These are phyloP conservation scores for Pseudopyrenochaeta lycopersici DNA, from an alignment of 2,329 filamentous ascomycete species.

Conservation along the genomic window DNA sequence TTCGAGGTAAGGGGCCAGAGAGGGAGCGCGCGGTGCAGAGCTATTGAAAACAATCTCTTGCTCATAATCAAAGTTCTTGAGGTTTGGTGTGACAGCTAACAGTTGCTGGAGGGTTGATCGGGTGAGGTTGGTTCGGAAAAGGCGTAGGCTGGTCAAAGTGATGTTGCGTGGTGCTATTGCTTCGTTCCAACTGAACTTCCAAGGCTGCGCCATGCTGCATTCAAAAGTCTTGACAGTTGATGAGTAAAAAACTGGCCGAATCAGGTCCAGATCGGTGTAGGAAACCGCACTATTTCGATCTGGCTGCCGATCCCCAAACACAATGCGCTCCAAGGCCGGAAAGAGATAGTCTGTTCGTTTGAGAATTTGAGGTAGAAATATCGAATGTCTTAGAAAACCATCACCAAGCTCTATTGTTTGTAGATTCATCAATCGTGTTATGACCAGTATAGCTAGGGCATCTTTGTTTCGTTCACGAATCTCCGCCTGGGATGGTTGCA, in stretches of 20 bases:
- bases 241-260: conserved; percentile 34
- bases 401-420: conserved; percentile 29
- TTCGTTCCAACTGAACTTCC: conserved; percentile 29
- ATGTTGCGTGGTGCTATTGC: conserved; percentile 20
- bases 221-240: conserved; percentile 26
- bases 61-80: conserved; percentile 28
- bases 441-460: conserved; percentile 27
- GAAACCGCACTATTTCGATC: conserved; percentile 20
- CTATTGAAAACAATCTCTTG: conserved; percentile 31
- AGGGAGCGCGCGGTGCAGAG: conserved; percentile 9
- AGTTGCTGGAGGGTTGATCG: conserved; percentile 27
- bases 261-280: conserved; percentile 35
- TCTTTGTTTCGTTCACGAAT: conserved; percentile 31
- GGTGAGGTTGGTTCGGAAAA: conserved; percentile 35
- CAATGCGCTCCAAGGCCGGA: conserved; percentile 24
- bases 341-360: conserved; percentile 30
- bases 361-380: conserved; percentile 34
- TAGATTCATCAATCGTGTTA: conserved; percentile 28
- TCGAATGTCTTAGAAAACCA: conserved; percentile 35
- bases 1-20: conserved; percentile 24
- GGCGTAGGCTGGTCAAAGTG: conserved; percentile 24
- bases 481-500: conserved; percentile 29
- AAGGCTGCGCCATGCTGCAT: conserved; percentile 33
- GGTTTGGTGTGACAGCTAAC: conserved; percentile 25
- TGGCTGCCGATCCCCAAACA: conserved; percentile 24